phyloP scores from a whole-genome alignment of 306 rosid species.

The Vachellia pachyceras region DNA sequence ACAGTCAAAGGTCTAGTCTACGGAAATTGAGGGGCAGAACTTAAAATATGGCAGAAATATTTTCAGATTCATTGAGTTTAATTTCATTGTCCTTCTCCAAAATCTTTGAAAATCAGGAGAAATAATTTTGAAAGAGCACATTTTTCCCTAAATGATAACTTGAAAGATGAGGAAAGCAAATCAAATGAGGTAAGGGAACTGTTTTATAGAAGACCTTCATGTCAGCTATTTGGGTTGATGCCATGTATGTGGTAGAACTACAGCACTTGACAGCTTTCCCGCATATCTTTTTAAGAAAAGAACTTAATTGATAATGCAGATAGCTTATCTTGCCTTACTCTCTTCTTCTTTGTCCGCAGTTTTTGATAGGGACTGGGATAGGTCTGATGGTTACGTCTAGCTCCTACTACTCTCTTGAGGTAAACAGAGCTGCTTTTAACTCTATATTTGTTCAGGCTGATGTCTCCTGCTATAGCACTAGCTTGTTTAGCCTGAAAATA shows the following conservation, averaged over 20 bases:
- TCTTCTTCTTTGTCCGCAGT: constrained; percentile 37
- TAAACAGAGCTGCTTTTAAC: constrained; percentile 34
- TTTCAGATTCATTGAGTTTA: constrained; percentile 8
- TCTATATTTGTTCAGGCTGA: constrained; percentile 23
- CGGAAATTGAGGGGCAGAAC: not conserved
- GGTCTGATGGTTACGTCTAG: constrained; percentile 57
- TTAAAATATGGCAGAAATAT: constrained; percentile 13
- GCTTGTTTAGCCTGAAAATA: constrained; percentile 10
- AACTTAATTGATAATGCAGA: constrained; percentile 11
- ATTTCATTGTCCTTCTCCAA: constrained; percentile 9
- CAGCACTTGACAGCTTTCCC: constrained; percentile 23
- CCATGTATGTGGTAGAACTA: constrained; percentile 21
- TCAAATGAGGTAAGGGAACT: constrained; percentile 14
- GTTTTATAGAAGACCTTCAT: constrained; percentile 11
- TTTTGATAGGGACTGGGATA: constrained; percentile 48
- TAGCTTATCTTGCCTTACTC: constrained; percentile 13
- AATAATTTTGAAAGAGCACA: not conserved
- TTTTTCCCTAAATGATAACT: constrained; percentile 12
- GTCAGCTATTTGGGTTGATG: constrained; percentile 21
- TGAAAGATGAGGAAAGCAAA: constrained; percentile 22
- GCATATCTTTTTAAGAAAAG: not conserved
- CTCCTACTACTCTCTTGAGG: constrained; percentile 60
- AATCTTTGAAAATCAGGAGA: constrained; percentile 18
- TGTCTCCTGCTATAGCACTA: not conserved
- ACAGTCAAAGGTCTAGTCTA: not conserved